phyloP scores from a whole-genome alignment of 148 eudicot species.

The Gaultheria prostrata region DNA sequence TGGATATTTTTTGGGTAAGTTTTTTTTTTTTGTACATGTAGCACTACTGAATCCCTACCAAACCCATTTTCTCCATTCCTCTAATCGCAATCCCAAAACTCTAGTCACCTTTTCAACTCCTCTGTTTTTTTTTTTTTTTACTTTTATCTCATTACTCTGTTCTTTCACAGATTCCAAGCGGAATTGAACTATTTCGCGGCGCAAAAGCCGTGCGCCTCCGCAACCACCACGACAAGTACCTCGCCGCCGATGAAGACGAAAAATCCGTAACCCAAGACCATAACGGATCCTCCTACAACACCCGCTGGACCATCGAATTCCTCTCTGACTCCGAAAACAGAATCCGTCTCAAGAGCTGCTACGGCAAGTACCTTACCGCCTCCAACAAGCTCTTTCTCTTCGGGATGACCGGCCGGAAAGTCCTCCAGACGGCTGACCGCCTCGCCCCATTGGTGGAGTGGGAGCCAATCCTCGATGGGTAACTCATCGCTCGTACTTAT shows the following conservation, averaged over 20 bases:
- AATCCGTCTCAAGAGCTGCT: slow-evolving; percentile 53
- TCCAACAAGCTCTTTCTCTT: slow-evolving; percentile 45
- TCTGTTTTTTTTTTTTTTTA: background rate
- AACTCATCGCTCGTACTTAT: background rate
- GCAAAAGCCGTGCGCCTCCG: slow-evolving; percentile 66
- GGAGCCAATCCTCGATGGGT: slow-evolving; percentile 44
- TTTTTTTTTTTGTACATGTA: too few species aligned
- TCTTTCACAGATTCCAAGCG: slow-evolving; percentile 22
- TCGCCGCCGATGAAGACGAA: slow-evolving; percentile 44
- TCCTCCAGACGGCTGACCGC: slow-evolving; percentile 27
- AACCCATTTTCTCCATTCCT: too few species aligned
- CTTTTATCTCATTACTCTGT: background rate
- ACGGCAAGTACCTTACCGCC: slow-evolving; percentile 43
- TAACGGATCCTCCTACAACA: slow-evolving; percentile 24
- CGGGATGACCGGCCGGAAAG: slow-evolving; percentile 51
- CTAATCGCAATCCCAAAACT: too few species aligned
- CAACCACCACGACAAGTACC: slow-evolving; percentile 57
- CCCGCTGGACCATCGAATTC: slow-evolving; percentile 42
- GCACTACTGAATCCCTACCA: too few species aligned
- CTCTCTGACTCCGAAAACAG: slow-evolving; percentile 12
- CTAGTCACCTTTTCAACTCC: background rate
- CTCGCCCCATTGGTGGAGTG: slow-evolving; percentile 40
- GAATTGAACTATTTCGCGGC: slow-evolving; percentile 62
- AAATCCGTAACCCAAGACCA: slow-evolving; percentile 40
- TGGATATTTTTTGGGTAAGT: too few species aligned